A percentile compares a stretch with the other conserved stretches of the same genome.
phyloP scores from a whole-genome alignment of 148 eudicot species.

The Spergularia bocconei region DNA sequence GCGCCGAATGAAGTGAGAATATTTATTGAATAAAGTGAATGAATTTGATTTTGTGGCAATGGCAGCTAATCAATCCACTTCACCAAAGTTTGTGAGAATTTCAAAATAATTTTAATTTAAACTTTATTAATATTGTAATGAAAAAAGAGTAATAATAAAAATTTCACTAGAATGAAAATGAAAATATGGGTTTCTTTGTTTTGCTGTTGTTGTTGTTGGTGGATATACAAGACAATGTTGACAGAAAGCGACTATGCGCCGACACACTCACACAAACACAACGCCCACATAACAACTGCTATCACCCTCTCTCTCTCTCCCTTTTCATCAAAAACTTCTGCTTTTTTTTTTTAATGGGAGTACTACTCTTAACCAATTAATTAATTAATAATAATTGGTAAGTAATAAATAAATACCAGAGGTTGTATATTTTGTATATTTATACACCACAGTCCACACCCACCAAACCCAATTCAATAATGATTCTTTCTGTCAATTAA shows the following conservation, averaged over 20 bases:
- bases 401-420: not conserved
- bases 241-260: constrained; percentile 54
- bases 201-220: constrained; percentile 20
- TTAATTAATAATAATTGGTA: not conserved
- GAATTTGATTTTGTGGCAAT: constrained; percentile 12
- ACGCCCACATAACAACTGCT: constrained; percentile 8
- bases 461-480: constrained; percentile 18
- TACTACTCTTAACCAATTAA: not conserved
- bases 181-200: not conserved
- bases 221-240: constrained; percentile 46
- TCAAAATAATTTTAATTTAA: constrained; percentile 21
- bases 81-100: constrained; percentile 21
- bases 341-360: not conserved
- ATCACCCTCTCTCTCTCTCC: constrained; percentile 1
- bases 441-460: not conserved
- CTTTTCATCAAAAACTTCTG: not conserved
- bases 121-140: not conserved
- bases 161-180: constrained; percentile 9
- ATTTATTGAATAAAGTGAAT: not conserved
- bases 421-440: not conserved
- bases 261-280: constrained; percentile 40
- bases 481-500: not conserved
- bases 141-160: not conserved
- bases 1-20: constrained; percentile 39
- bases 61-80: constrained; percentile 37